phyloP scores from a whole-genome alignment of 257 asterid species.

The Przewalskia tangutica region DNA sequence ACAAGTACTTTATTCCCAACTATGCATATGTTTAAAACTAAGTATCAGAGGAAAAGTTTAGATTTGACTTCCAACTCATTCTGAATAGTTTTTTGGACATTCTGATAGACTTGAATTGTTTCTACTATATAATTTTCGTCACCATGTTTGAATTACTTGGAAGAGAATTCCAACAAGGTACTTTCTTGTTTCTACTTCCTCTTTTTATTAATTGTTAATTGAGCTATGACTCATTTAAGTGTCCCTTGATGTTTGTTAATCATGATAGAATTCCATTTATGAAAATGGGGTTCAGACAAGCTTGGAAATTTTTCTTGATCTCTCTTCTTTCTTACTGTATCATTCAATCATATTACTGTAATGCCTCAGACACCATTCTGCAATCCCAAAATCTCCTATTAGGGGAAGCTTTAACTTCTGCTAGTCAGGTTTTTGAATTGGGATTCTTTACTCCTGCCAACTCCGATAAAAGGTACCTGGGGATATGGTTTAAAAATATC shows the following conservation, averaged over 20 bases:
- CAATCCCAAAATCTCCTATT: slow-evolving; percentile 22
- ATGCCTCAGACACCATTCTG: slow-evolving; percentile 30
- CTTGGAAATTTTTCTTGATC: neutral
- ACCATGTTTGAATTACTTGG: neutral
- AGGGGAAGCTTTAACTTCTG: slow-evolving; percentile 34
- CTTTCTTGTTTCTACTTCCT: neutral
- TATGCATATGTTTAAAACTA: neutral
- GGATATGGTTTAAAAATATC: slow-evolving; percentile 54
- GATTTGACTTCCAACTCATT: neutral
- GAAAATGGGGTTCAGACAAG: neutral
- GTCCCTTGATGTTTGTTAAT: neutral
- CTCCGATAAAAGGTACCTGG: slow-evolving; percentile 37
- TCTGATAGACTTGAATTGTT: neutral
- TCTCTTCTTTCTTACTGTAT: neutral
- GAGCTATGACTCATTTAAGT: neutral
- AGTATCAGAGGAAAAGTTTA: neutral
- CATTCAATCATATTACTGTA: neutral
- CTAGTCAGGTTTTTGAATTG: slow-evolving; percentile 41
- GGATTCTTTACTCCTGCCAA: slow-evolving; percentile 48
- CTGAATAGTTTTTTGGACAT: slow-evolving; percentile 1
- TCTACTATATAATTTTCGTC: neutral
- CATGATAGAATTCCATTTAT: neutral
- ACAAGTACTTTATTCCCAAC: neutral
- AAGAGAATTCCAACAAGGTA: neutral
- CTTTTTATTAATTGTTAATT: neutral